A percentile compares a stretch with the other conserved stretches of the same genome.
phyloP scores from a whole-genome alignment of 2,329 filamentous ascomycete species.

The Fusarium haematococcum region DNA sequence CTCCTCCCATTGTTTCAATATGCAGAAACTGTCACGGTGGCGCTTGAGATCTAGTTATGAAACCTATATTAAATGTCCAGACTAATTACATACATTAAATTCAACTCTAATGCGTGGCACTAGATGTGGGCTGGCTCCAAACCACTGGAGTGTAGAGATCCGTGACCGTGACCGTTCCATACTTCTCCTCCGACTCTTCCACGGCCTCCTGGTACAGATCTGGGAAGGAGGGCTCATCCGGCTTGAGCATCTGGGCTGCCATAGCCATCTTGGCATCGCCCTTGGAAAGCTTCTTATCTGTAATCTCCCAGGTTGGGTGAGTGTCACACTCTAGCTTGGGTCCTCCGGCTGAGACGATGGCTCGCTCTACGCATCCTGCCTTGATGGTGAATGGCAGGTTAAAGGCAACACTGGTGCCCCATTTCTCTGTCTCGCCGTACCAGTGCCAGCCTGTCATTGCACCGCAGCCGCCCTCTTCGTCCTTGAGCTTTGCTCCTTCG shows the following conservation, averaged over 20 bases:
- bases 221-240: not conserved
- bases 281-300: not conserved
- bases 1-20: no score
- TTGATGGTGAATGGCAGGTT: not conserved
- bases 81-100: no score
- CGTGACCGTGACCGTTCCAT: not conserved
- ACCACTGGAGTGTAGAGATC: not conserved
- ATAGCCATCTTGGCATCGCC: not conserved
- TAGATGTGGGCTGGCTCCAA: not conserved
- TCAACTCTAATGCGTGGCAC: not conserved
- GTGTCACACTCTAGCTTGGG: not conserved
- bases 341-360: not conserved
- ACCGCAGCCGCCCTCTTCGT: not conserved
- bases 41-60: no score
- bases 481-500: not conserved
- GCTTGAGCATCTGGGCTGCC: not conserved
- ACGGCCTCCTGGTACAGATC: not conserved
- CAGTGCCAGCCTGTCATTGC: not conserved
- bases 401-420: not conserved
- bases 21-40: no score
- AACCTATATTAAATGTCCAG: no score
- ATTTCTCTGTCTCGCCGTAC: not conserved
- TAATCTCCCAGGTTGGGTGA: not conserved
- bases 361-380: not conserved
- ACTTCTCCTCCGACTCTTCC: not conserved